These are phyloP conservation scores for Plasmodium inui DNA, from an alignment of 169 alveolate genomes.

Conservation along the genomic window DNA sequence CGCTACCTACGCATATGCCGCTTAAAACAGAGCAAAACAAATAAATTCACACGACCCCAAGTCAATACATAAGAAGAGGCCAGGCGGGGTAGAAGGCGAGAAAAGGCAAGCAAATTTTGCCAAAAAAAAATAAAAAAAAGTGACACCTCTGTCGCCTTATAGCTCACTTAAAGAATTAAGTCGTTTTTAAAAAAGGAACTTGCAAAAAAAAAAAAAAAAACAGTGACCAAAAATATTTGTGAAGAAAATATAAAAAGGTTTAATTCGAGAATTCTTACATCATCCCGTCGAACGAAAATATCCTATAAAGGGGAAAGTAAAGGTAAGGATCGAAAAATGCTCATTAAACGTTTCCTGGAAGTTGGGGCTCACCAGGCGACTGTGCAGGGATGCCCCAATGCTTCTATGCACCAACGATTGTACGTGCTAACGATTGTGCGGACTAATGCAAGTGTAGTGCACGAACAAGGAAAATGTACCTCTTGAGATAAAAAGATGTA, in stretches of 20 bases:
- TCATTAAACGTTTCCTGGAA: neutral
- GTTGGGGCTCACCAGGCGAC: neutral
- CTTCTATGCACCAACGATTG: neutral
- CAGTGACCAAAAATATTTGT: neutral
- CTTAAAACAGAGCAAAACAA: neutral
- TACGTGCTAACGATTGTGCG: too few relatives aligned
- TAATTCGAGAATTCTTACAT: neutral
- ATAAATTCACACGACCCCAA: neutral
- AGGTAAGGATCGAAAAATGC: neutral
- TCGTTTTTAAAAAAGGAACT: neutral
- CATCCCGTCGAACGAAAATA: neutral
- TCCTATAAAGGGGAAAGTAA: slow-evolving; percentile 4
- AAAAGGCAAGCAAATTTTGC: neutral
- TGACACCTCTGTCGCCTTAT: neutral
- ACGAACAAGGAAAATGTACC: neutral
- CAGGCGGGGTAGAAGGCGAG: neutral
- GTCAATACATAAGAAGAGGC: neutral
- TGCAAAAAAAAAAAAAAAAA: neutral
- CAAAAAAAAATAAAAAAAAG: neutral
- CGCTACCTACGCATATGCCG: neutral
- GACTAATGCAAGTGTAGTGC: neutral
- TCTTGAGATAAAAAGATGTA: neutral
- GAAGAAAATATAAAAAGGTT: neutral
- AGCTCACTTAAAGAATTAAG: neutral
- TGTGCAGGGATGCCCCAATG: neutral